Evolutionary conservation across 148 eudicot genomes (phyloP).

Genomic region (Selenicereus undatus): DNA sequence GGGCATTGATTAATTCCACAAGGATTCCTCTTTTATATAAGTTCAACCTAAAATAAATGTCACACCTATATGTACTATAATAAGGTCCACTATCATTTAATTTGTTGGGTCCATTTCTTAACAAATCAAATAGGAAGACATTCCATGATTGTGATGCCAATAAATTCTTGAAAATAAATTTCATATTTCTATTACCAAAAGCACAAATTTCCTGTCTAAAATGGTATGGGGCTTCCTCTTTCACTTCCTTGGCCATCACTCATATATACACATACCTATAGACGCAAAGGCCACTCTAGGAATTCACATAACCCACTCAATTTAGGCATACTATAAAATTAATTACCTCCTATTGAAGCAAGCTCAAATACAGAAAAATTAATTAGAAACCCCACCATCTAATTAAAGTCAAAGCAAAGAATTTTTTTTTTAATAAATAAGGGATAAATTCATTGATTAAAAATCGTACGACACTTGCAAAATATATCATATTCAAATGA

Average conservation of each 20-base stretch:
- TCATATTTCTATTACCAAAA: not conserved
- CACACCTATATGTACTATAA: not conserved
- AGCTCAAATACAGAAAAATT: conserved; percentile 10
- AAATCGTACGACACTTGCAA: too few species aligned
- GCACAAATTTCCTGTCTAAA: not conserved
- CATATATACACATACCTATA: not conserved
- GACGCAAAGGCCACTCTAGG: not conserved
- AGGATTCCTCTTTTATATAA: not conserved
- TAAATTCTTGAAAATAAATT: not conserved
- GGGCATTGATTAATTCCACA: not conserved
- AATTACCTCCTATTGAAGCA: conserved; percentile 26
- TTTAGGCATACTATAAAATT: conserved; percentile 10
- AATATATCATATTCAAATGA: too few species aligned
- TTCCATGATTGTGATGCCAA: not conserved
- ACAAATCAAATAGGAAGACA: not conserved
- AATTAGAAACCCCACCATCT: conserved; percentile 8
- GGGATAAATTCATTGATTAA: too few species aligned
- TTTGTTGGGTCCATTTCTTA: not conserved
- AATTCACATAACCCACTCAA: conserved; percentile 10
- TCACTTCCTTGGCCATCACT: not conserved
- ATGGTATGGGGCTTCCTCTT: not conserved
- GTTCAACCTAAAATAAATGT: conserved; percentile 4
- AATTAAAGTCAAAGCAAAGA: conserved; percentile 3
- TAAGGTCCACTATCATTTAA: conserved; percentile 13
- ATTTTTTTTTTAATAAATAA: not conserved